Percentiles rank a stretch among this genome's conserved stretches.
Evolutionary conservation across 176 grass and related monocot species (phyloP).

Genomic region (Triticum monococcum): DNA sequence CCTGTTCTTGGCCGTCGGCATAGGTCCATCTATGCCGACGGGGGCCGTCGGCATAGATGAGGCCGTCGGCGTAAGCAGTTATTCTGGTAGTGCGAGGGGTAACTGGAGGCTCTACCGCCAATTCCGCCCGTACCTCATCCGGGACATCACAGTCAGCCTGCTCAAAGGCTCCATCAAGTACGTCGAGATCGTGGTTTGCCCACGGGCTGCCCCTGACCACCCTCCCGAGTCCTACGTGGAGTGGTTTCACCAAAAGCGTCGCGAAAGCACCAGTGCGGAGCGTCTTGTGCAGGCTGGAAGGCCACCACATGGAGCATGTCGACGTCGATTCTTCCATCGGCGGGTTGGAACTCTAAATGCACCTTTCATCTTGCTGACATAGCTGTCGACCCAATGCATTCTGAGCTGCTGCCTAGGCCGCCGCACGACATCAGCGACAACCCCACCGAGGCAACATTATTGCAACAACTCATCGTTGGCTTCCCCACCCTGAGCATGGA

Average conservation of each 20-base stretch:
- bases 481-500: slow-evolving; percentile 17
- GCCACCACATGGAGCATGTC: background rate
- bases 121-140: background rate
- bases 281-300: background rate
- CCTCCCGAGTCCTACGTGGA: background rate
- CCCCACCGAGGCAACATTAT: background rate
- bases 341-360: background rate
- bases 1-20: no score
- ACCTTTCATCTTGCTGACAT: background rate
- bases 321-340: background rate
- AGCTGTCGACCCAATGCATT: background rate
- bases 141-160: background rate
- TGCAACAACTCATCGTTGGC: background rate
- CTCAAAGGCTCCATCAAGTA: background rate
- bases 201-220: no score
- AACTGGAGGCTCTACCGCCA: background rate
- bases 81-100: no score
- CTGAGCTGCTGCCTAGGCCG: background rate
- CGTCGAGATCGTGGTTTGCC: background rate
- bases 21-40: no score
- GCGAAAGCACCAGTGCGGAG: background rate
- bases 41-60: no score
- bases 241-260: background rate
- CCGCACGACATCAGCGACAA: background rate
- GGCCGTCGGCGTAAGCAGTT: no score